Percentiles rank a stretch among this genome's conserved stretches.
Conservation (phyloP, 305 asterid genomes). For the Fraxinus floribunda region DNA sequence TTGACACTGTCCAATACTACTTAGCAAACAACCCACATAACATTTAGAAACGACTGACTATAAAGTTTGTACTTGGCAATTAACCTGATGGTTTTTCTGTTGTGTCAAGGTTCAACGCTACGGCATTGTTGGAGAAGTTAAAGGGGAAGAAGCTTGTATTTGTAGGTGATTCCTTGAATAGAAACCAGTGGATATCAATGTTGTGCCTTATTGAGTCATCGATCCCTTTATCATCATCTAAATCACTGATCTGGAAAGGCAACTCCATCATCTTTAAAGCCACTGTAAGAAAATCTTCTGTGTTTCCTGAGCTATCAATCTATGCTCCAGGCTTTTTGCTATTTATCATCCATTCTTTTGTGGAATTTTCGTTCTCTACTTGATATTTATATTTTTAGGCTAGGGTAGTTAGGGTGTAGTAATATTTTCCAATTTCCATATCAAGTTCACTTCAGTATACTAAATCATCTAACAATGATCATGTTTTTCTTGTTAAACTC, state of each 20-base stretch:
- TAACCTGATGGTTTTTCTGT: neutral
- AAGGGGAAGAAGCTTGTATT: constrained; percentile 44
- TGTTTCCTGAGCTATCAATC: neutral
- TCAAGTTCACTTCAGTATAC: neutral
- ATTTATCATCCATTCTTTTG: neutral
- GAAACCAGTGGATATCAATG: constrained; percentile 49
- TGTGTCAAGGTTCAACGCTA: constrained; percentile 38
- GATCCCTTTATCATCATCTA: constrained; percentile 21
- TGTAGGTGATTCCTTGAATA: constrained; percentile 53
- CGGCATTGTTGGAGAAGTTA: constrained; percentile 36
- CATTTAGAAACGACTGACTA: neutral
- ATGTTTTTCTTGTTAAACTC: neutral
- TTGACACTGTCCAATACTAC: neutral
- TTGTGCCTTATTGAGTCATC: constrained; percentile 45
- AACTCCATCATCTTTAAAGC: constrained; percentile 25
- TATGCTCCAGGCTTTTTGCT: neutral
- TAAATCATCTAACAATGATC: neutral
- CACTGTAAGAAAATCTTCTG: constrained; percentile 24
- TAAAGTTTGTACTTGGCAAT: neutral
- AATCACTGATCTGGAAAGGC: constrained; percentile 14
- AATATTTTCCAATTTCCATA: neutral
- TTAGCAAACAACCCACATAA: neutral
- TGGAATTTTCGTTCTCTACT: neutral
- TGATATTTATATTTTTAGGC: neutral
- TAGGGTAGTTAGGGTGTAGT: neutral